These are phyloP conservation scores for Fusarium tanahbumbuense DNA, from an alignment of 2,329 filamentous ascomycete species.

Conservation along the genomic window DNA sequence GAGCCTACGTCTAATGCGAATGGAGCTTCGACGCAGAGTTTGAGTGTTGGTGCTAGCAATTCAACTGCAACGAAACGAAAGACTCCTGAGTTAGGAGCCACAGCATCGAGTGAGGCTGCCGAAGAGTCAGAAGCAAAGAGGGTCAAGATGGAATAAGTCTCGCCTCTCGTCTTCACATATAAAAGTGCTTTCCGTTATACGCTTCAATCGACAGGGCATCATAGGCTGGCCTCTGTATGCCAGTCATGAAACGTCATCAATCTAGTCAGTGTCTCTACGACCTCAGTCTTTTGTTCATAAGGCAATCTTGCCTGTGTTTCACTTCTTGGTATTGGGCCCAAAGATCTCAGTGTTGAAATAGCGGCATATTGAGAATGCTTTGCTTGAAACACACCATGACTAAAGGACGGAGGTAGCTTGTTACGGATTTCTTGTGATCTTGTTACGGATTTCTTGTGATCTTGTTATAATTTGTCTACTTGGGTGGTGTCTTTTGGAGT, in stretches of 20 bases:
- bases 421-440: constrained; percentile 11
- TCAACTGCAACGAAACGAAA: constrained; percentile 62
- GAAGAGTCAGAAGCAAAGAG: constrained; percentile 65
- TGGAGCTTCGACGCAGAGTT: constrained; percentile 27
- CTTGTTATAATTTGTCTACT: constrained; percentile 13
- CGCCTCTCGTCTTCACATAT: neutral
- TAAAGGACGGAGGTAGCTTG: constrained; percentile 17
- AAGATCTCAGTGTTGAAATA: constrained; percentile 8
- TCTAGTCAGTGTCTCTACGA: constrained; percentile 3
- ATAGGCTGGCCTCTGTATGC: constrained; percentile 37
- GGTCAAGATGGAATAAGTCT: constrained; percentile 60
- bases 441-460: constrained; percentile 12
- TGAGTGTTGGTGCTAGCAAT: constrained; percentile 38
- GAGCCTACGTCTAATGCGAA: constrained; percentile 15
- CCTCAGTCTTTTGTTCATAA: constrained; percentile 15
- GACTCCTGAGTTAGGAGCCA: constrained; percentile 63
- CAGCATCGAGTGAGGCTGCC: constrained; percentile 55
- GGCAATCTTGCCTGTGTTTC: constrained; percentile 29
- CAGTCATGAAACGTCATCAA: constrained; percentile 19
- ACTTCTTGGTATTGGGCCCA: constrained; percentile 22
- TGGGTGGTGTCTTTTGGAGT: constrained; percentile 31
- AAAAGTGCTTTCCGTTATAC: constrained; percentile 26
- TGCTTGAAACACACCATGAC: neutral
- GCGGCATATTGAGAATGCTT: neutral
- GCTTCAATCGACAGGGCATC: constrained; percentile 22